A percentile compares a stretch with the other conserved stretches of the same genome.
Conservation (phyloP, 2,329 filamentous ascomycete genomes). For the Sclerotinia borealis region DNA sequence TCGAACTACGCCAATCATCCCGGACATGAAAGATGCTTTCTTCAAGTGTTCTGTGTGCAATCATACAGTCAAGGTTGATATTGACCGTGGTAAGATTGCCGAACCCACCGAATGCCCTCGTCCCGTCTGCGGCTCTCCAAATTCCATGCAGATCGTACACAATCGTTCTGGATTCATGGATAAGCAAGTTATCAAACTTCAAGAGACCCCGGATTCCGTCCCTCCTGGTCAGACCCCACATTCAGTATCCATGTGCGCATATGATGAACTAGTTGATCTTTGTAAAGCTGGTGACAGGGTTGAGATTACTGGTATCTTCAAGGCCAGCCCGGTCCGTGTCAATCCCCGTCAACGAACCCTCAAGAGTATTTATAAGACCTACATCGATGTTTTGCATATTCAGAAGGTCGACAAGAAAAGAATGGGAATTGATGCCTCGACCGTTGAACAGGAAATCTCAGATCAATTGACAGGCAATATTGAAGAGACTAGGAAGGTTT, state of each 20-base stretch:
- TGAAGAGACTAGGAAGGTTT: constrained; percentile 78
- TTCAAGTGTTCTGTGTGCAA: constrained; percentile 94
- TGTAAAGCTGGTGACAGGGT: constrained; percentile 97
- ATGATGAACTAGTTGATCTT: constrained; percentile 94
- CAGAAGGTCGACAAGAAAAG: constrained; percentile 96
- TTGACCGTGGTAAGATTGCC: constrained; percentile 92
- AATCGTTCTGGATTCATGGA: constrained; percentile 93
- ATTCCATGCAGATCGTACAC: constrained; percentile 98
- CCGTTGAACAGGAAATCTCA: constrained; percentile 71
- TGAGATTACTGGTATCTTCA: constrained; percentile 94
- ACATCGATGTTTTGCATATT: constrained; percentile 89
- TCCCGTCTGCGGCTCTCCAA: constrained; percentile 71
- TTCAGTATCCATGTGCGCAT: constrained; percentile 91
- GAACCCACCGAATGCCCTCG: constrained; percentile 90
- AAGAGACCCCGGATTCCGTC: constrained; percentile 92
- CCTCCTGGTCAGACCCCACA: constrained; percentile 96
- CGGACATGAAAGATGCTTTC: constrained; percentile 98
- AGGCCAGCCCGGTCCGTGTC: constrained; percentile 85
- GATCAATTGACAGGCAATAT: constrained; percentile 57
- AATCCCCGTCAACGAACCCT: constrained; percentile 89
- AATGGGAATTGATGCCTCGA: constrained; percentile 84
- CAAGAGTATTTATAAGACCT: constrained; percentile 97
- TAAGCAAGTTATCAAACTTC: constrained; percentile 97
- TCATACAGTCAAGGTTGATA: constrained; percentile 81
- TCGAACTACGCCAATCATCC: constrained; percentile 89